A percentile compares a stretch with the other conserved stretches of the same genome.
These are phyloP conservation scores for Wallacemonas collosoma DNA, from an alignment of 208 protist species.

Conservation along the genomic window DNA sequence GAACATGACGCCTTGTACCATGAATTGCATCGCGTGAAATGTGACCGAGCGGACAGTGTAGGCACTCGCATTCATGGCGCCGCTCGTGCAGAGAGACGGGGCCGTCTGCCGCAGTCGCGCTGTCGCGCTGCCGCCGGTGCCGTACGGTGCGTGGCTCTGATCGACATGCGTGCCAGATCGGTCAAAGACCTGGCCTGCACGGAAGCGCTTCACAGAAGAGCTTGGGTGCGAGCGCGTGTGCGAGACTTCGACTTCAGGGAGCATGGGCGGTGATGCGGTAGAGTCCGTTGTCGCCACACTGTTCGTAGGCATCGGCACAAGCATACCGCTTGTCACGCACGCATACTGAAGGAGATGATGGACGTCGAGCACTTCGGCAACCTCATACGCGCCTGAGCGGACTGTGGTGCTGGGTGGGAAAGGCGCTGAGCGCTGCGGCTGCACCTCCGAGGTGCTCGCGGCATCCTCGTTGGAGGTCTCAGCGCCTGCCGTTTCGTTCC, in stretches of 20 bases:
- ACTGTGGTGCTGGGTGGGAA: background rate
- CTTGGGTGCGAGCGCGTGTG: background rate
- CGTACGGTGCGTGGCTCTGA: background rate
- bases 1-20: constrained; percentile 70
- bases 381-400: background rate
- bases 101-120: background rate
- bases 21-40: constrained; percentile 75
- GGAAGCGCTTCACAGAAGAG: background rate
- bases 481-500: too few species aligned
- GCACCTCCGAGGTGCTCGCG: too few species aligned
- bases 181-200: background rate
- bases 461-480: too few species aligned
- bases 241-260: background rate
- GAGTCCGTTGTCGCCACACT: background rate
- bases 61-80: background rate
- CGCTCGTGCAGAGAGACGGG: background rate
- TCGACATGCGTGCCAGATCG: background rate
- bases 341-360: constrained; percentile 43
- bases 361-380: constrained; percentile 23
- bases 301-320: constrained; percentile 15
- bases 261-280: background rate
- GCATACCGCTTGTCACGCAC: constrained; percentile 55
- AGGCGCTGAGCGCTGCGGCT: background rate
- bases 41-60: constrained; percentile 53
- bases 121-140: background rate